A percentile compares a stretch with the other conserved stretches of the same genome.
These are phyloP conservation scores for Zoysia pacifica DNA, from an alignment of 176 grass and related monocot species.

Conservation along the genomic window DNA sequence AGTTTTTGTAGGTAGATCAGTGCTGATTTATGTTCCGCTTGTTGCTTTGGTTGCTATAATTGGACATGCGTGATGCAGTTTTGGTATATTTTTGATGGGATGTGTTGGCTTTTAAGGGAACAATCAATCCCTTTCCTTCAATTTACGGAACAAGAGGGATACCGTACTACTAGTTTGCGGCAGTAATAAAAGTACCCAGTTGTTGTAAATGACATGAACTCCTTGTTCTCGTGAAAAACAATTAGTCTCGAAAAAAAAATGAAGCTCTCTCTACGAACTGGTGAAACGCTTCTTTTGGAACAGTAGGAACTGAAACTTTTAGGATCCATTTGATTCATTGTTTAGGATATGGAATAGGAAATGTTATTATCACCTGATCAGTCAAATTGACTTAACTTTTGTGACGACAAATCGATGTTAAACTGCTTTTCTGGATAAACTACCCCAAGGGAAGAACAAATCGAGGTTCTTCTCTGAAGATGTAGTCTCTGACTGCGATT, in stretches of 20 bases:
- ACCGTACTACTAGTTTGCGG: slow-evolving; percentile 4
- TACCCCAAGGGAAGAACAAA: slow-evolving; percentile 24
- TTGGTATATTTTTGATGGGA: slow-evolving; percentile 2
- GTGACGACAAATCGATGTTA: background rate
- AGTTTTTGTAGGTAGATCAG: background rate
- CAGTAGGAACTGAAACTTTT: slow-evolving; percentile 14
- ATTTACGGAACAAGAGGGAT: background rate
- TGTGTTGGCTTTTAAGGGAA: background rate
- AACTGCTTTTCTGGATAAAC: slow-evolving; percentile 1
- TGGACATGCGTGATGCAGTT: background rate
- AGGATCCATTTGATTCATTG: slow-evolving; percentile 27
- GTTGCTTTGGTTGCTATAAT: background rate
- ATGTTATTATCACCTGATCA: background rate
- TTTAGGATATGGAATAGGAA: slow-evolving; percentile 27
- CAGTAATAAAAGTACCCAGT: background rate
- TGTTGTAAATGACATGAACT: background rate
- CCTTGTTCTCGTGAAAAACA: background rate
- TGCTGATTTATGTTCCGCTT: background rate
- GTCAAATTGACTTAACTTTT: slow-evolving; percentile 31
- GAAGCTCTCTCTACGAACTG: no score
- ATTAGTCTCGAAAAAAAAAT: background rate
- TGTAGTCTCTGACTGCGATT: background rate
- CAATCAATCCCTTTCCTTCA: background rate
- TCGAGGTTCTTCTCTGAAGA: slow-evolving; percentile 19
- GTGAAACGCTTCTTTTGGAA: no score